A percentile compares a stretch with the other conserved stretches of the same genome.
Conservation (phyloP, 1,139 yeast genomes). For the Schizosaccharomyces versatilis region DNA sequence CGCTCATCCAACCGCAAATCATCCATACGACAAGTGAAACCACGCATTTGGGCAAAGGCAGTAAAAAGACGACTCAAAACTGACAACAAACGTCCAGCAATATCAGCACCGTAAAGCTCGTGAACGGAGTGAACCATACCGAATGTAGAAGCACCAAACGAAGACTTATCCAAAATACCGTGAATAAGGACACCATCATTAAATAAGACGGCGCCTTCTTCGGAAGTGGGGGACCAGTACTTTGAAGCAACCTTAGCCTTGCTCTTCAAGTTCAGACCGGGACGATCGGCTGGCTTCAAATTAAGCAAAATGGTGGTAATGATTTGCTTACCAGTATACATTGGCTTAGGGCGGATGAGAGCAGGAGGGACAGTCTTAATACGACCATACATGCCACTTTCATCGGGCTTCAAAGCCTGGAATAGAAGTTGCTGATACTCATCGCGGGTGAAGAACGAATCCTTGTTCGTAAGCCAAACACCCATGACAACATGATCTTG, state of each 20-base stretch:
- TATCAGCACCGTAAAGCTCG: constrained; percentile 78
- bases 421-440: constrained; percentile 82
- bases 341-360: constrained; percentile 56
- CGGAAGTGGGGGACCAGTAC: constrained; percentile 75
- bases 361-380: constrained; percentile 79
- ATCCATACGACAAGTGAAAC: constrained; percentile 99
- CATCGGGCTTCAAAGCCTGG: constrained; percentile 91
- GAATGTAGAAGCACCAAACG: constrained; percentile 92
- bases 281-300: constrained; percentile 28
- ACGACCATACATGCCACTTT: constrained; percentile 21
- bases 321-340: constrained; percentile 98
- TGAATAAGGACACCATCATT: constrained; percentile 65
- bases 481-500: constrained; percentile 99
- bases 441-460: constrained; percentile 74
- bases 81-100: constrained; percentile 75
- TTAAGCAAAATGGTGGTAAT: constrained; percentile 52
- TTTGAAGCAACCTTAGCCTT: constrained; percentile 81
- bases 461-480: constrained; percentile 90
- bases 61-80: constrained; percentile 89
- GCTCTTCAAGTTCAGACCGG: constrained; percentile 69
- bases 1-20: constrained; percentile 62
- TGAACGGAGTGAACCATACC: constrained; percentile 93
- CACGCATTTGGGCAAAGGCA: constrained; percentile 74
- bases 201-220: constrained; percentile 71
- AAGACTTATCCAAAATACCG: constrained; percentile 93